phyloP scores from a whole-genome alignment of 2,329 filamentous ascomycete genomes.

The Knoxdaviesia proteae region DNA sequence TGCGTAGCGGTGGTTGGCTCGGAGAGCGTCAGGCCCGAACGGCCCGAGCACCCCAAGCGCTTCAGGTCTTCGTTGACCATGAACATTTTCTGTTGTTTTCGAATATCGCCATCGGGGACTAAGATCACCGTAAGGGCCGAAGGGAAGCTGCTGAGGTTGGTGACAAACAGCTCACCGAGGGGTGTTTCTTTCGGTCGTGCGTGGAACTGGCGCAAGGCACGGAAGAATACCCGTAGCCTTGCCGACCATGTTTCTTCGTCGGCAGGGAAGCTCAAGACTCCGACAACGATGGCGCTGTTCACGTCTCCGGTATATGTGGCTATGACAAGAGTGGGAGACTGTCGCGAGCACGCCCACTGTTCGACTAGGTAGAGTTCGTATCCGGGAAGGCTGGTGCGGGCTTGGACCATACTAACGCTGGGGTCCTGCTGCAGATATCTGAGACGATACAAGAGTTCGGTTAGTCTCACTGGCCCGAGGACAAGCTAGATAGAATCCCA shows the following conservation, averaged over 20 bases:
- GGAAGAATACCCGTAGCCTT: constrained; percentile 64
- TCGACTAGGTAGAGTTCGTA: constrained; percentile 92
- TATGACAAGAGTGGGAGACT: constrained; percentile 78
- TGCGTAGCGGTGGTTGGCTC: constrained; percentile 62
- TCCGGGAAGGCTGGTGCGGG: constrained; percentile 47
- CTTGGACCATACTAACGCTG: constrained; percentile 53
- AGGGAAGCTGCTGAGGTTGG: constrained; percentile 79
- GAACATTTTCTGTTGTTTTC: constrained; percentile 61
- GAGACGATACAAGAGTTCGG: background rate
- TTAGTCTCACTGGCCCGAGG: no score
- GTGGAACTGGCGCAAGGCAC: constrained; percentile 67
- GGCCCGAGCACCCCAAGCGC: constrained; percentile 73
- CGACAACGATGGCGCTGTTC: constrained; percentile 56
- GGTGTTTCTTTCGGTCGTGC: constrained; percentile 64
- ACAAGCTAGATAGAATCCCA: no score
- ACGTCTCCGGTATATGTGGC: constrained; percentile 81
- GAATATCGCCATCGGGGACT: constrained; percentile 70
- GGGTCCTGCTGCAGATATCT: constrained; percentile 74
- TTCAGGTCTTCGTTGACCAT: constrained; percentile 92
- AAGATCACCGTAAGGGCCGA: constrained; percentile 82
- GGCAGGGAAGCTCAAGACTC: constrained; percentile 61
- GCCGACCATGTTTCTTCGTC: constrained; percentile 66
- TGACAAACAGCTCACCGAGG: constrained; percentile 76
- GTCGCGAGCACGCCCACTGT: constrained; percentile 89
- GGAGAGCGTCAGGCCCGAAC: constrained; percentile 64